Conservation (phyloP, 192 early-diverging fungal species). For the Oehlia diaphana region DNA sequence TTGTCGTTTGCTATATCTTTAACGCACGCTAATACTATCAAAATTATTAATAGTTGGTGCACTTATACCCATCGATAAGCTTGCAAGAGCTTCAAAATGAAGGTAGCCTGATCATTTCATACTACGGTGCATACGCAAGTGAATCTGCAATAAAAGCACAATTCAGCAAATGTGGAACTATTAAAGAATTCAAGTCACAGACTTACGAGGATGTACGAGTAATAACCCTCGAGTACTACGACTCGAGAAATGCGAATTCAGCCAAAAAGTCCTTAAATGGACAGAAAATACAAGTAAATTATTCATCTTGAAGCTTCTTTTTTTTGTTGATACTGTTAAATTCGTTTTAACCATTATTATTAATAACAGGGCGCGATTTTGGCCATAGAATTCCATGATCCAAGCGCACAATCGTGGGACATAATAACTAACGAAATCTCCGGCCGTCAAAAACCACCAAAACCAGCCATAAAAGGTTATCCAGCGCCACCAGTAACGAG, state of each 20-base stretch:
- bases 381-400: neutral
- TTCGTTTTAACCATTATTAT: neutral
- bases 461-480: neutral
- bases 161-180: neutral
- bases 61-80: neutral
- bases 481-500: conserved; percentile 1
- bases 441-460: neutral
- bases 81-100: neutral
- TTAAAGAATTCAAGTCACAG: neutral
- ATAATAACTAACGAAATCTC: neutral
- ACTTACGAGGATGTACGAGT: neutral
- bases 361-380: neutral
- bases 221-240: conserved; percentile 45
- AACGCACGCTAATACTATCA: neutral
- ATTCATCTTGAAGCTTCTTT: neutral
- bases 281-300: conserved; percentile 36
- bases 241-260: conserved; percentile 42
- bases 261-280: conserved; percentile 37
- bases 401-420: neutral
- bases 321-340: neutral
- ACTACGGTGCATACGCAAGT: neutral
- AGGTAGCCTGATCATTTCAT: neutral
- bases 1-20: neutral
- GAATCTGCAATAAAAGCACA: neutral
- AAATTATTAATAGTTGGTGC: neutral